Evolutionary conservation across 129 eudicot genomes (phyloP), one percentile per base, ranked within the genome.

Genomic region (Smallanthus sonchifolius): DNA sequence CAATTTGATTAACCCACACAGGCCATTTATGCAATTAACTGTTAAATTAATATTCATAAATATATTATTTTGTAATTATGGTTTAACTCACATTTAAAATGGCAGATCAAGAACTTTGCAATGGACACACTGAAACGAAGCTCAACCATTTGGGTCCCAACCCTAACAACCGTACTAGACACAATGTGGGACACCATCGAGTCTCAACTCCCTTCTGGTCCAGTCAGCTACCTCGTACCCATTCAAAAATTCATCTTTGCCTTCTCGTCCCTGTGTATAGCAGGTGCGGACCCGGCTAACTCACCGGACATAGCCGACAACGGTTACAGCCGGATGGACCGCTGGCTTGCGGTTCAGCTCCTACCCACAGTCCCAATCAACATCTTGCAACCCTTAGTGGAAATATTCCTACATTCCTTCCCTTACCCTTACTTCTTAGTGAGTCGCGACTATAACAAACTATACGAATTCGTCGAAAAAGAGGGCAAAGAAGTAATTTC

Each of bases 341-440:
- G 83, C 0, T 79, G 83, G 83, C 78, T 79, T 13, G 83, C 69
- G 7, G 42, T 79, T 32, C 83, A 79, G 19, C 13, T 79, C 78
- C 74, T 79, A 13, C 83, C 83, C n/a, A 52, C 78, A 2, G 16
- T 65, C 68, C 83, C 83, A 11, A 72, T 79, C 65, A 52, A 67
- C 19, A 54, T 51, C 19, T 73, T 75, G 43, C 75, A 86, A 74
- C 70, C 81, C 40, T 67, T 90, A 0, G 87, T 74, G 9, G 96
- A 90, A 70, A 24, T 83, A 55, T 11, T 82, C 17, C 57, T 87
- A 7, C 93, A 81, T 63, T 76, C 83, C 9, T 81, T 90, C 28
- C 59, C 78, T 1, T 52, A 76, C 14, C 93, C 96, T 2, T 74
- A 30, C 28, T 75, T 76, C 17, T 45, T 87, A 0, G 85, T 87